These are phyloP conservation scores for Hypoxylon sp. DNA, from an alignment of 2,329 filamentous ascomycete species.

Conservation along the genomic window DNA sequence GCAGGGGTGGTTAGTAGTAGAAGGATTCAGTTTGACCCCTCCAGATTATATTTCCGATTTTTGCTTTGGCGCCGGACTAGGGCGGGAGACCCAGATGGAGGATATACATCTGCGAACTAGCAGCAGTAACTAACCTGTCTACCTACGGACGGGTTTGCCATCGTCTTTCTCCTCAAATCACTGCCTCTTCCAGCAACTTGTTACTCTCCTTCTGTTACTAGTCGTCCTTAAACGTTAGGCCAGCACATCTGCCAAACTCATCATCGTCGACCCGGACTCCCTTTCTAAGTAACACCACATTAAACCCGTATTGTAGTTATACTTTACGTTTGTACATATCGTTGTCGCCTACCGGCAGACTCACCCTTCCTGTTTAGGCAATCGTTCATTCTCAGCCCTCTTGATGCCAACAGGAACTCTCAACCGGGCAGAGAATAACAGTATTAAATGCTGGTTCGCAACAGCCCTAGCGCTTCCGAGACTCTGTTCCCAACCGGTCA, in stretches of 20 bases:
- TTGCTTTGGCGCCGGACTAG: constrained; percentile 61
- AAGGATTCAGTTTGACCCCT: constrained; percentile 57
- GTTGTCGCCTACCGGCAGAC: constrained; percentile 45
- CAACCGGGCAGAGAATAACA: constrained; percentile 43
- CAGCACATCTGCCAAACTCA: constrained; percentile 40
- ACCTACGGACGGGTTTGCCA: constrained; percentile 45
- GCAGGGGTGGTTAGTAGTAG: constrained; percentile 54
- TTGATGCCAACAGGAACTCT: constrained; percentile 42
- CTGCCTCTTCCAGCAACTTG: constrained; percentile 48
- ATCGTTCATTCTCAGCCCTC: constrained; percentile 40
- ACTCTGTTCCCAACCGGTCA: constrained; percentile 44
- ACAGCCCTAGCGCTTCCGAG: constrained; percentile 38
- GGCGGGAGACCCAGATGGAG: constrained; percentile 46
- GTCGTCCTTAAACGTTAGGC: constrained; percentile 43
- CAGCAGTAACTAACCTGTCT: constrained; percentile 41
- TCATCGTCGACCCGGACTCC: constrained; percentile 43
- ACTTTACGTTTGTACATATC: constrained; percentile 44
- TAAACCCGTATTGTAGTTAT: constrained; percentile 44
- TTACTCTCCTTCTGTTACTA: constrained; percentile 47
- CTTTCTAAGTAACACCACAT: constrained; percentile 45
- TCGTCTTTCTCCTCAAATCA: constrained; percentile 49
- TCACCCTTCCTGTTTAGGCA: constrained; percentile 51
- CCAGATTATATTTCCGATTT: constrained; percentile 66
- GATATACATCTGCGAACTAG: constrained; percentile 50
- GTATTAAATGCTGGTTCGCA: constrained; percentile 46